Conservation (phyloP, 2,329 filamentous ascomycete genomes). For the Paracamarosporium sp. region DNA sequence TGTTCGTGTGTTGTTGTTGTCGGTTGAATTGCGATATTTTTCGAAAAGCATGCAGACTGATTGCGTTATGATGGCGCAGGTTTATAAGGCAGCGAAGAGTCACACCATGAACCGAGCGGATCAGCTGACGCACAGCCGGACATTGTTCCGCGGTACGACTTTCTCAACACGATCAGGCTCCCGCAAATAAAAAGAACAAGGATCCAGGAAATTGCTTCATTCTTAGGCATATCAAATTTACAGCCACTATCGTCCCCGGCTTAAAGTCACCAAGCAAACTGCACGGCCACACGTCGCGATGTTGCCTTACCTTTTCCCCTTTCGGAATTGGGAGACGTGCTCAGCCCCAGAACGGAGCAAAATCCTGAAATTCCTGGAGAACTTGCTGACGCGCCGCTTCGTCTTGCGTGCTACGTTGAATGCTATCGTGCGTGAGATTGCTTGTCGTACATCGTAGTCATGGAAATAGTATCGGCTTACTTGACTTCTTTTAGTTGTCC, state of each 20-base stretch:
- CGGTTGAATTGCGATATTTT: background rate
- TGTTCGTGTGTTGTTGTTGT: background rate
- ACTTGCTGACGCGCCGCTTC: slow-evolving; percentile 18
- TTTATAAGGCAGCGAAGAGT: background rate
- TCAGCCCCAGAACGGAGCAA: slow-evolving; percentile 31
- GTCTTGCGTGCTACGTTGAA: slow-evolving; percentile 17
- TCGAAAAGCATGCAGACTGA: background rate
- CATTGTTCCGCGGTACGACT: background rate
- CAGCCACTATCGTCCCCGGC: background rate
- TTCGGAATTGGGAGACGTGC: background rate
- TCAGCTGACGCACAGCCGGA: slow-evolving; percentile 5
- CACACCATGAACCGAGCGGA: background rate
- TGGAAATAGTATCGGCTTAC: slow-evolving; percentile 19
- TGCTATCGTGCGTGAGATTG: slow-evolving; percentile 19
- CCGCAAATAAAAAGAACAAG: background rate
- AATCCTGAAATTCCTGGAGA: slow-evolving; percentile 22
- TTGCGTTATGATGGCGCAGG: background rate
- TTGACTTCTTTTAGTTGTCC: slow-evolving; percentile 24
- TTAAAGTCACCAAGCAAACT: too few species aligned
- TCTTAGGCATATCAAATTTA: background rate
- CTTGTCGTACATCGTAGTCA: background rate
- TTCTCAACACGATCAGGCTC: background rate
- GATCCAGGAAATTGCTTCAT: background rate
- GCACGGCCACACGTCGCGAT: background rate
- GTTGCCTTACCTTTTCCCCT: background rate